phyloP scores from a whole-genome alignment of 441 rosid genomes.

The Melastoma candidum region DNA sequence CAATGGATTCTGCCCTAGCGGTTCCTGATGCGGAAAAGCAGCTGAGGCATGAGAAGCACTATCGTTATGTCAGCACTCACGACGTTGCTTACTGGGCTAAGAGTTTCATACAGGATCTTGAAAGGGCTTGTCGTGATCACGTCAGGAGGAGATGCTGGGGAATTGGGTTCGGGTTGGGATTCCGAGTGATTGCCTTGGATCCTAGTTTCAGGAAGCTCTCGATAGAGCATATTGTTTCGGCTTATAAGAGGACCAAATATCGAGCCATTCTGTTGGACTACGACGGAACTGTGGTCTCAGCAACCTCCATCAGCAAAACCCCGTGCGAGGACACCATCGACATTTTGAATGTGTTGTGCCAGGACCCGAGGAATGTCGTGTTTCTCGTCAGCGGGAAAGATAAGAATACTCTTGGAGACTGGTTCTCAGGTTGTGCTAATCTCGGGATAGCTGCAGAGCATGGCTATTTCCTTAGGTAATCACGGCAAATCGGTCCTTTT shows the following conservation, averaged over 20 bases:
- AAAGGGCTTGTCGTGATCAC: slow-evolving; percentile 76
- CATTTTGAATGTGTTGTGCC: slow-evolving; percentile 53
- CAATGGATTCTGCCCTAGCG: slow-evolving; percentile 59
- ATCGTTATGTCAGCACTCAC: slow-evolving; percentile 75
- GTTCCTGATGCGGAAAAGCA: slow-evolving; percentile 63
- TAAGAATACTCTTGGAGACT: slow-evolving; percentile 42
- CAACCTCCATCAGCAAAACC: slow-evolving; percentile 38
- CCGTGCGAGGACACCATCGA: slow-evolving; percentile 46
- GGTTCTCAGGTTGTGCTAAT: slow-evolving; percentile 59
- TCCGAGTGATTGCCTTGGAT: slow-evolving; percentile 74
- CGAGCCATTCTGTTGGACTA: slow-evolving; percentile 80
- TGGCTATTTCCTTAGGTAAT: slow-evolving; percentile 65
- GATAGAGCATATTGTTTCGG: slow-evolving; percentile 73
- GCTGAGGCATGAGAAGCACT: slow-evolving; percentile 81
- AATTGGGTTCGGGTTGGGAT: slow-evolving; percentile 81
- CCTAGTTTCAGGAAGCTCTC: slow-evolving; percentile 81
- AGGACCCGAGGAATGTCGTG: slow-evolving; percentile 70
- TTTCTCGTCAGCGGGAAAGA: slow-evolving; percentile 77
- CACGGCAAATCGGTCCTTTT: too few relatives aligned
- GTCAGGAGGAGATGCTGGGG: slow-evolving; percentile 78
- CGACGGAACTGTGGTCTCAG: slow-evolving; percentile 59
- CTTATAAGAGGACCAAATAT: slow-evolving; percentile 67
- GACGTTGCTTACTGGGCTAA: slow-evolving; percentile 89
- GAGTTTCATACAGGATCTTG: slow-evolving; percentile 86
- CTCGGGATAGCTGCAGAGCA: slow-evolving; percentile 88